A percentile compares a stretch with the other conserved stretches of the same genome.
These are phyloP conservation scores for Diaporthe caulivora DNA, from an alignment of 2,329 filamentous ascomycete genomes.

Conservation along the genomic window DNA sequence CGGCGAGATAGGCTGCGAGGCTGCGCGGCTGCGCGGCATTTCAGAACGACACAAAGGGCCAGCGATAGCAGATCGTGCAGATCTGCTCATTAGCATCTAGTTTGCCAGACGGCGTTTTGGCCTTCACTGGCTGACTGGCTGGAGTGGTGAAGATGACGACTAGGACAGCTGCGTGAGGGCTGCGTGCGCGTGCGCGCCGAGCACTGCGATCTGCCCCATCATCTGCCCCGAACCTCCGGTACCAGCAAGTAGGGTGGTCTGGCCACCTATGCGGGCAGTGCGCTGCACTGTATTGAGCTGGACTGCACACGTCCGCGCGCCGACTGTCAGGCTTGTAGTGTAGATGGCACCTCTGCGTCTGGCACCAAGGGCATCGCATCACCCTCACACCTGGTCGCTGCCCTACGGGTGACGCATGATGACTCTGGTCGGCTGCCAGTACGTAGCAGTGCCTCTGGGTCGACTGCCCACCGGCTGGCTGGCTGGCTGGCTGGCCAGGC, in stretches of 20 bases:
- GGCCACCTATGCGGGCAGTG: background rate
- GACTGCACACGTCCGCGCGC: background rate
- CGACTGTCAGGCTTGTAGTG: background rate
- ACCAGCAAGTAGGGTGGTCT: too few relatives aligned
- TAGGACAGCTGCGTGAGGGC: background rate
- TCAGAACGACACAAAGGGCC: slow-evolving; percentile 20
- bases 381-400: background rate
- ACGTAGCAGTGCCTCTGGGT: slow-evolving; percentile 8
- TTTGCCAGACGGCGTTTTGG: background rate
- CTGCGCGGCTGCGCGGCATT: slow-evolving; percentile 23
- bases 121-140: background rate
- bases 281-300: background rate
- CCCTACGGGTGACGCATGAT: background rate
- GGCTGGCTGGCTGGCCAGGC: background rate
- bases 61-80: slow-evolving; percentile 7
- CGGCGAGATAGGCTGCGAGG: slow-evolving; percentile 6
- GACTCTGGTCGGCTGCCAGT: background rate
- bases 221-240: background rate
- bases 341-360: background rate
- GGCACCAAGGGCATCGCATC: too few relatives aligned
- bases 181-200: background rate
- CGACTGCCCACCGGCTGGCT: background rate
- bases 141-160: background rate
- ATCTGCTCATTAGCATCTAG: slow-evolving; percentile 2
- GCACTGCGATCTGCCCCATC: background rate